These are phyloP conservation scores for Puccinia polysora DNA, from an alignment of 1,284 basidiomycete species.

Conservation along the genomic window DNA sequence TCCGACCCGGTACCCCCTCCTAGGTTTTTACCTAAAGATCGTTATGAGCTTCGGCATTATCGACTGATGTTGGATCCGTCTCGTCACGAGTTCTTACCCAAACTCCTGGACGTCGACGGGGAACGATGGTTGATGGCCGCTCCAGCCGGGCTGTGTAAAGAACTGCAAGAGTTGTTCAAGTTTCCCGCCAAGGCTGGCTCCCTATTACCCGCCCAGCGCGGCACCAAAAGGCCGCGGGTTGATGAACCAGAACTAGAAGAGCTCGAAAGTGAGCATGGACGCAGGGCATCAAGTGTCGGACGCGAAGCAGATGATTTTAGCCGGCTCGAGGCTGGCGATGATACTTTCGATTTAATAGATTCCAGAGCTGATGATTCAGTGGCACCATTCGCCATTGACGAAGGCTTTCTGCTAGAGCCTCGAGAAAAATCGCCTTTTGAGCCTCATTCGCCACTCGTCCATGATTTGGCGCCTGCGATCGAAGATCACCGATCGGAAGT, in stretches of 20 bases:
- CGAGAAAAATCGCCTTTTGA: not conserved
- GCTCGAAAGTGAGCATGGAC: conserved; percentile 17
- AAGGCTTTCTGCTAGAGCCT: conserved; percentile 9
- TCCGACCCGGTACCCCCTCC: conserved; percentile 8
- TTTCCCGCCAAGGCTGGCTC: conserved; percentile 20
- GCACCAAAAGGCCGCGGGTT: not conserved
- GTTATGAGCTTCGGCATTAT: conserved; percentile 18
- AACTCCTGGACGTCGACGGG: conserved; percentile 10
- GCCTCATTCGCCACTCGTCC: not conserved
- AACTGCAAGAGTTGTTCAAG: conserved; percentile 28
- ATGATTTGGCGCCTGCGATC: not conserved
- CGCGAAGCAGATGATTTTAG: conserved; percentile 3
- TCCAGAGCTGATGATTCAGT: not conserved
- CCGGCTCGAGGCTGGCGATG: conserved; percentile 2
- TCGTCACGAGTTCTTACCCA: conserved; percentile 9
- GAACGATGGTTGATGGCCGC: conserved; percentile 29
- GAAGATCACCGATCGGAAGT: conserved; percentile 14
- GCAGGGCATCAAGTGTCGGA: not conserved
- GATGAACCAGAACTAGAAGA: conserved; percentile 14
- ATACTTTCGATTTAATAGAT: conserved; percentile 21
- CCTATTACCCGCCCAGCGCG: not conserved
- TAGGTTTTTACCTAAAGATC: conserved; percentile 26
- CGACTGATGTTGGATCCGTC: conserved; percentile 17
- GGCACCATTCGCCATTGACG: not conserved
- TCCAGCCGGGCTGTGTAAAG: conserved; percentile 27